Conservation (phyloP, 2,329 filamentous ascomycete genomes). For the Claviceps quebecensis region DNA sequence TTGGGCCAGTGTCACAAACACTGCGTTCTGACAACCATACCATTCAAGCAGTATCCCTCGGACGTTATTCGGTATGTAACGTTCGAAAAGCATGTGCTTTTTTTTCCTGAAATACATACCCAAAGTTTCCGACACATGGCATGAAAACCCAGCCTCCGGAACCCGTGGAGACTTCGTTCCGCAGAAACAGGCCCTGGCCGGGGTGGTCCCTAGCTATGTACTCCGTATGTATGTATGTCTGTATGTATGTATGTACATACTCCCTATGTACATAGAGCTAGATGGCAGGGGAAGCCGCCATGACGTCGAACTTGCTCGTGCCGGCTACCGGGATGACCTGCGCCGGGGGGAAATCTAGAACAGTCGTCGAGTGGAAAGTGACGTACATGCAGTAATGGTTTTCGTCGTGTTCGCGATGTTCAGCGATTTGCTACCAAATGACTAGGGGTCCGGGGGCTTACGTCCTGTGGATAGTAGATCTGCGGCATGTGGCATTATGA, state of each 20-base stretch:
- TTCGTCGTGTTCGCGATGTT: constrained; percentile 29
- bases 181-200: constrained; percentile 60
- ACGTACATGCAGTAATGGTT: constrained; percentile 57
- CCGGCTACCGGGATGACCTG: constrained; percentile 62
- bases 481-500: constrained; percentile 70
- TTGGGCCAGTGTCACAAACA: constrained; percentile 44
- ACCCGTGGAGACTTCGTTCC: constrained; percentile 59
- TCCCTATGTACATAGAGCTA: constrained; percentile 17
- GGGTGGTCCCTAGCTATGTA: constrained; percentile 37
- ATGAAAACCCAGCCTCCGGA: constrained; percentile 52
- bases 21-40: constrained; percentile 55
- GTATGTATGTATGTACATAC: too few relatives aligned
- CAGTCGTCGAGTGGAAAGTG: constrained; percentile 55
- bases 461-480: too few relatives aligned
- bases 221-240: constrained; percentile 9
- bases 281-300: constrained; percentile 49
- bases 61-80: constrained; percentile 46
- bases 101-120: constrained; percentile 47
- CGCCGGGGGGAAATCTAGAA: constrained; percentile 63
- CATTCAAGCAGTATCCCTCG: constrained; percentile 54
- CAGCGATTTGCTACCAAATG: too few relatives aligned
- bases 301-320: constrained; percentile 63
- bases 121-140: constrained; percentile 60
- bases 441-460: too few relatives aligned
- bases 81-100: constrained; percentile 66